Evolutionary conservation across 2,329 filamentous ascomycete species (phyloP).

Genomic region (Colletotrichum sp.): DNA sequence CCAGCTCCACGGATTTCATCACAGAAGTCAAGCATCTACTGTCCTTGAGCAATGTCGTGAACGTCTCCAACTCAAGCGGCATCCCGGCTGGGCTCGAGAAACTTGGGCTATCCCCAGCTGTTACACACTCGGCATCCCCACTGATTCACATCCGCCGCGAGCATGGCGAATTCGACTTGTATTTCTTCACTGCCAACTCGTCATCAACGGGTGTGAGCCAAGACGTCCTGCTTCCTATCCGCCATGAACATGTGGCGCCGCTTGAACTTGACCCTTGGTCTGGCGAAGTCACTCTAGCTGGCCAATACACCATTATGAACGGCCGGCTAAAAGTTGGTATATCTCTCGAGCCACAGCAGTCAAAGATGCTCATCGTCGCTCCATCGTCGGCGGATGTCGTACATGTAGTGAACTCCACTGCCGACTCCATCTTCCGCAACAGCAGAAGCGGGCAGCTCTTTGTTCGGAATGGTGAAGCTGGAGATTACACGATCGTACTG

Average conservation of each 20-base stretch:
- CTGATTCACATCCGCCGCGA: neutral
- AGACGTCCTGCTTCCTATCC: neutral
- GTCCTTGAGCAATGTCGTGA: neutral
- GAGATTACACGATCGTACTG: neutral
- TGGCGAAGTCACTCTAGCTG: neutral
- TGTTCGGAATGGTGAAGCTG: neutral
- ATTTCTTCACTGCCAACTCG: neutral
- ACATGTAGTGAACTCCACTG: neutral
- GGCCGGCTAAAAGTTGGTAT: neutral
- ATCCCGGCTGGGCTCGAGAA: neutral
- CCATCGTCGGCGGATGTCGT: neutral
- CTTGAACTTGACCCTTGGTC: neutral
- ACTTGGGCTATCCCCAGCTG: neutral
- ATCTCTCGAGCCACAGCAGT: neutral
- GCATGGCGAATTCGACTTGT: neutral
- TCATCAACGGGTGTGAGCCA: neutral
- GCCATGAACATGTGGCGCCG: neutral
- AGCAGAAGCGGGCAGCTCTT: neutral
- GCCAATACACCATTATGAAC: neutral
- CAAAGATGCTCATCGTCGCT: neutral
- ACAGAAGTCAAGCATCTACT: neutral
- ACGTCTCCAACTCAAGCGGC: neutral
- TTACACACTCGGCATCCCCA: neutral
- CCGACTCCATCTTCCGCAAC: neutral
- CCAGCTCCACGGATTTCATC: fast-evolving